These are phyloP conservation scores for Pyricularia sp. DNA, from an alignment of 2,329 filamentous ascomycete species.

Conservation along the genomic window DNA sequence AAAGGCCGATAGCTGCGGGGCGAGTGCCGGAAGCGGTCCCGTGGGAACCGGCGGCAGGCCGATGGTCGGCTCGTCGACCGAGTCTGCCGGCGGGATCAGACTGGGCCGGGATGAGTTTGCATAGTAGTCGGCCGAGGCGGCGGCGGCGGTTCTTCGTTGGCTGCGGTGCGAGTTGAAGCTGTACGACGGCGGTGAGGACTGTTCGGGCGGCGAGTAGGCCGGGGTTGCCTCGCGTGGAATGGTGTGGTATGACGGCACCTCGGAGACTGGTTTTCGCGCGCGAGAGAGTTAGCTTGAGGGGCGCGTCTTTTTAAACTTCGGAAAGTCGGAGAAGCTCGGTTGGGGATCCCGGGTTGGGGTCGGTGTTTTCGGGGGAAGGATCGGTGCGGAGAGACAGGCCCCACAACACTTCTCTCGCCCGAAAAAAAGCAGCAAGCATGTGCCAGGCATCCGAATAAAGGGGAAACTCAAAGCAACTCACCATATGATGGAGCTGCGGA, in stretches of 20 bases:
- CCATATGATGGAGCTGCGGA: constrained; percentile 61
- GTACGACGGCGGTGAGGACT: background rate
- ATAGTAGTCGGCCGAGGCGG: constrained; percentile 8
- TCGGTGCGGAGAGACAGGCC: background rate
- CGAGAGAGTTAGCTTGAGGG: background rate
- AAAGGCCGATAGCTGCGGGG: constrained; percentile 41
- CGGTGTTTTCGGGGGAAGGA: background rate
- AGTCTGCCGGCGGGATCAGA: constrained; percentile 5
- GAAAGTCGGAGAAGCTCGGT: background rate
- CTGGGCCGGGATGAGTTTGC: constrained; percentile 5
- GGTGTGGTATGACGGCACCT: constrained; percentile 55
- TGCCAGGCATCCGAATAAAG: background rate
- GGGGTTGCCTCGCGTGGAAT: constrained; percentile 37
- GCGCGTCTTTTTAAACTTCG: background rate
- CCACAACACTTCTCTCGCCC: background rate
- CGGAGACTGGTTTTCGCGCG: constrained; percentile 37
- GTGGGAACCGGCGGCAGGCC: constrained; percentile 43
- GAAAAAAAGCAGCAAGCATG: background rate
- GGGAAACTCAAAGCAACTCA: constrained; percentile 25
- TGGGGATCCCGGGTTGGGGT: background rate
- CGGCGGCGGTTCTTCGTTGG: background rate
- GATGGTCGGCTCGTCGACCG: constrained; percentile 16
- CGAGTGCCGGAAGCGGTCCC: constrained; percentile 8
- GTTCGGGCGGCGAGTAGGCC: constrained; percentile 34
- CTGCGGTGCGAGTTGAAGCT: background rate